Base-by-base conservation (phyloP, 306 rosid genomes). In the Chamaecrista fasciculata region DNA sequence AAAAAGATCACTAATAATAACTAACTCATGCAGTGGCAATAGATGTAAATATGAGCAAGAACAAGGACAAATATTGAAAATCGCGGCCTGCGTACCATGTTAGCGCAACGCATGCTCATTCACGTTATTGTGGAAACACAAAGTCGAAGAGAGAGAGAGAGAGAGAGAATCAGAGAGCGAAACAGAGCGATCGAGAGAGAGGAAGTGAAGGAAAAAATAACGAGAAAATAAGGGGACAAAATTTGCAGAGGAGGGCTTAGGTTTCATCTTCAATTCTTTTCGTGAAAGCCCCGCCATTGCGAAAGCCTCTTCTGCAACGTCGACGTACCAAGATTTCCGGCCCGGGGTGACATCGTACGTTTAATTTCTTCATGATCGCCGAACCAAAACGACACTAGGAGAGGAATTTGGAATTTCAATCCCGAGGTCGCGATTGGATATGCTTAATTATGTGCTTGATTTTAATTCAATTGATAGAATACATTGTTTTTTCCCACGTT, bases 241-340 rank as follows among this genome's bases (percentile, higher is more conserved):
- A 82, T 84, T 84, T 84, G 86, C 83, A 76, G 84, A 86, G 85
- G 79, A 78, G 85, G 81, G 76, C 75, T 70, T 70, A 67, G 51
- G 52, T 56, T 66, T 37, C 20, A 34, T 77, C 60, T 66, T 79
- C n/a, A n/a, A n/a, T n/a, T n/a, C 55, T 70, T 80, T 53, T 76
- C 68, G 71, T 69, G 78, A 18, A 65, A 73, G 78, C 74, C 72
- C 67, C 82, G 56, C 77, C 84, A 66, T 71, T 82, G 81, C 66
- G 50, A 67, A 67, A 67, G 68, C 72, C 76, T 80, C 87, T 79
- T 79, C 86, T 86, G 87, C 88, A 84, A 79, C 82, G 26, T 50
- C 78, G 80, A 60, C 71, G 74, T 80, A 80, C 76, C n/a, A n/a
- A n/a, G n/a, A n/a, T n/a, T n/a, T n/a, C n/a, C n/a, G n/a, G n/a